Conservation (phyloP, 768 basidiomycete species). For the Fibroporia radiculosa region DNA sequence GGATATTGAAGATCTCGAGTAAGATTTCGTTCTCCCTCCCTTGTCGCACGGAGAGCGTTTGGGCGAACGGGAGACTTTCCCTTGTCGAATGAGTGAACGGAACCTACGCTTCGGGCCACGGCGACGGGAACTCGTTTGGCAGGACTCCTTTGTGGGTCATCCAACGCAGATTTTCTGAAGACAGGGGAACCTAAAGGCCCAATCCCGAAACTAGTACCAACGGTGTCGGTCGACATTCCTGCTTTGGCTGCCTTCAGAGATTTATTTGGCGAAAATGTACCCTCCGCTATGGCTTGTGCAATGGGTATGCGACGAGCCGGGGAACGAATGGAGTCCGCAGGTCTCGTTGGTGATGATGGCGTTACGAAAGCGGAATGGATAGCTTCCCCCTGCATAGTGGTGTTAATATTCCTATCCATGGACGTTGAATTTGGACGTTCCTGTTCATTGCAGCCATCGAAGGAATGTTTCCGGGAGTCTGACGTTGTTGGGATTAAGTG, state of each 20-base stretch:
- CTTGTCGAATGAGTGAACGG: constrained; percentile 13
- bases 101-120: constrained; percentile 15
- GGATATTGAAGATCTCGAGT: too few species aligned
- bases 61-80: constrained; percentile 7
- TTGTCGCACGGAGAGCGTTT: constrained; percentile 4
- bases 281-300: constrained; percentile 40
- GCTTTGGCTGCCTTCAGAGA: constrained; percentile 23
- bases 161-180: constrained; percentile 33
- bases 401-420: constrained; percentile 11
- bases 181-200: constrained; percentile 24
- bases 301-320: constrained; percentile 63
- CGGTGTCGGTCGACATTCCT: background rate
- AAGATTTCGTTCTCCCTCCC: too few species aligned
- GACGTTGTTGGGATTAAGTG: constrained; percentile 23
- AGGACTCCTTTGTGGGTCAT: constrained; percentile 30
- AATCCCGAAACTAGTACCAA: background rate
- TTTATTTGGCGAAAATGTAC: constrained; percentile 43
- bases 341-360: constrained; percentile 27
- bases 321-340: constrained; percentile 38
- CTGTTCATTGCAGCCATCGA: too few species aligned
- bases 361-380: constrained; percentile 1
- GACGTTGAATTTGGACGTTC: too few species aligned
- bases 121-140: constrained; percentile 26
- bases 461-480: background rate
- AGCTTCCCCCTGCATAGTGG: constrained; percentile 22